Base-by-base conservation (phyloP, 2,329 filamentous ascomycete genomes). In the Akanthomyces muscarius region DNA sequence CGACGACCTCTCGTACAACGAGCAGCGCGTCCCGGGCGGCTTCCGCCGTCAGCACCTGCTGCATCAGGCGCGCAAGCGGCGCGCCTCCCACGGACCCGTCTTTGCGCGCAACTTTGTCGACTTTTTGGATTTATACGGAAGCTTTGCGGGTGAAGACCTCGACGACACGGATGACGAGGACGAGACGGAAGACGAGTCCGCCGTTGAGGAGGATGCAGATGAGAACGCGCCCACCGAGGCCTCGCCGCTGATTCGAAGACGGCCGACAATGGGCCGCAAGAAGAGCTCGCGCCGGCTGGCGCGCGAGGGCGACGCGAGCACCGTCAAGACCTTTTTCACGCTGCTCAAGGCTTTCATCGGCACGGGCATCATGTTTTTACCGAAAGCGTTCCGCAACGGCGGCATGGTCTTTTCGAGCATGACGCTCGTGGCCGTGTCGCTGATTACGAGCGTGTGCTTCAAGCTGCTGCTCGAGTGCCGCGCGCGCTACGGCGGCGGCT, bases 341-440 rank as follows among this genome's bases (percentile, higher is more conserved):
- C 78, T 92, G 11, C 78, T 92, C 58, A 92, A 92, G 73, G 89
- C 89, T 1, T 92, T 92, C 69, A 84, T 92, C 61, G 89, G 89
- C 54, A 92, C 89, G 0, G 89, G 89, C 65, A 92, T 92, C 72
- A 91, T 92, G 86, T 92, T 92, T 70, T 73, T 92, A 51, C 89
- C 89, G 53, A 92, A 91, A 71, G 89, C 89, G 0, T 92, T 92
- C 75, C 85, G 86, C 70, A 92, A 92, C 67, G 89, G 89, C 42
- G 89, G 89, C 28, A 87, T 92, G 58, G 77, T 91, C 13, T 92
- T 92, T 71, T 91, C 89, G 0, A 87, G 86, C 0, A 75, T 91
- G 56, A 87, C 87, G 0, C 82, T 92, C 67, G 74, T 92, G 52
- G 75, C 79, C 11, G 83, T 92, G 3, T 87, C 89, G 1, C 71